phyloP scores from a whole-genome alignment of 78 protist genomes.

The Chrysochromulina parva region DNA sequence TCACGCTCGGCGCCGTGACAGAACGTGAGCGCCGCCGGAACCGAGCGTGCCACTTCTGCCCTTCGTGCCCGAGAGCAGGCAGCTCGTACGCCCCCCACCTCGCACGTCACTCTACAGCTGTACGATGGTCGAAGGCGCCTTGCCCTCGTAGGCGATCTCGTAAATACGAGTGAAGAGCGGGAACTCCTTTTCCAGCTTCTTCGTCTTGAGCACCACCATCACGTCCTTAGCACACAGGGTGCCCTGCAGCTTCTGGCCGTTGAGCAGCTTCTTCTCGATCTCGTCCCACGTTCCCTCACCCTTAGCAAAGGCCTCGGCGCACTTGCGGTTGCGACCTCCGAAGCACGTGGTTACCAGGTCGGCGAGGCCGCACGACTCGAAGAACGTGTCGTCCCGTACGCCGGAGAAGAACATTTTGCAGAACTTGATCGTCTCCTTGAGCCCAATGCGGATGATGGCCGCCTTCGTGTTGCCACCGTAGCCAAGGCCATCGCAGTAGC shows the following conservation, averaged over 20 bases:
- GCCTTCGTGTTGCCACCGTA: constrained; percentile 70
- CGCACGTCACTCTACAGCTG: no score
- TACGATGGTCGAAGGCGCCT: no score
- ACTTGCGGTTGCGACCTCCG: constrained; percentile 28
- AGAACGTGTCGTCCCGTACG: constrained; percentile 27
- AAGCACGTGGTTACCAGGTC: constrained; percentile 56
- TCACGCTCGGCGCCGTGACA: no score
- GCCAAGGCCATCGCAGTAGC: constrained; percentile 35
- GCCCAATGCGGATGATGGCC: constrained; percentile 70
- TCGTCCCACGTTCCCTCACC: background rate
- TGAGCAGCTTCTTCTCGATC: constrained; percentile 61
- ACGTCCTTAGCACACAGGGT: constrained; percentile 57
- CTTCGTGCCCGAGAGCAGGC: no score
- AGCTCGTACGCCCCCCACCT: no score
- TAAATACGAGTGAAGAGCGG: constrained; percentile 49
- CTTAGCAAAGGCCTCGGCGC: constrained; percentile 50
- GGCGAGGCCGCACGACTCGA: constrained; percentile 76
- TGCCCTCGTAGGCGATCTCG: constrained; percentile 8
- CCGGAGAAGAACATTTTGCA: background rate
- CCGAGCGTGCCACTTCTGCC: no score
- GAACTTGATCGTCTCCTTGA: constrained; percentile 59
- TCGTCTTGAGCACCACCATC: background rate
- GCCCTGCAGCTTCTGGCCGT: constrained; percentile 78
- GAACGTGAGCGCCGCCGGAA: no score
- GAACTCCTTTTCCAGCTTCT: background rate